Evolutionary conservation across 2,329 filamentous ascomycete genomes (phyloP), one percentile per base, ranked within the genome.

Genomic region (Pyricularia grisea): DNA sequence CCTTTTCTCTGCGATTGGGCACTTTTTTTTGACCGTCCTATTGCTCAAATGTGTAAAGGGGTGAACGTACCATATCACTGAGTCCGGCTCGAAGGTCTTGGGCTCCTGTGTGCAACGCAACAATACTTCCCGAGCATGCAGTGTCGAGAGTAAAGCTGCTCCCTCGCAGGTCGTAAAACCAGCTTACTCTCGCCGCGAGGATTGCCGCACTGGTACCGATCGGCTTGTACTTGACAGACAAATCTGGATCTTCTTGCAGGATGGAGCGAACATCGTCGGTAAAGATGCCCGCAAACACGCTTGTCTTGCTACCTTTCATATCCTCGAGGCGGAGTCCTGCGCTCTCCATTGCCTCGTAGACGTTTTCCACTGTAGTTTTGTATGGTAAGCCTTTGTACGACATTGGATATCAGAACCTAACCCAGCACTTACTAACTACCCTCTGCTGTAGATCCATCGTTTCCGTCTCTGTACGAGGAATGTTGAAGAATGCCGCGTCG

Each of bases 331-430:
- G 73, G 3, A 77, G 72, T 4, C 78, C 78, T 12, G 75, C 75
- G 69, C 81, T 84, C 71, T 87, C 84, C 12, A 86, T 75, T 0
- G 83, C 83, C 74, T 86, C 84, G 70, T 83, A 86, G 0, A 82
- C 81, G 33, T 74, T 73, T 67, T 79, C 65, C 65, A 66, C 65
- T 66, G 65, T 27, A 23, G 12, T 36, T 10, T 1, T 14, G 11
- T 7, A 12, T 7, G 9, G 2, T 65, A 17, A 23, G n/a, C 31
- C 5, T 10, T 10, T 6, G 2, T 2, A 6, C 31, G 9, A 33
- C 9, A 30, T 4, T 7, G 28, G 28, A 30, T 30, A 7, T 30
- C 28, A 30, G 28, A 30, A 30, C 7, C 28, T 7, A 30, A 30
- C 3, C 28, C 3, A 30, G 4, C 9, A 66, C 65, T 25, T 66